Evolutionary conservation across 2,329 filamentous ascomycete genomes (phyloP), one percentile per base, ranked within the genome.

Genomic region (Pseudocercospora vitis): DNA sequence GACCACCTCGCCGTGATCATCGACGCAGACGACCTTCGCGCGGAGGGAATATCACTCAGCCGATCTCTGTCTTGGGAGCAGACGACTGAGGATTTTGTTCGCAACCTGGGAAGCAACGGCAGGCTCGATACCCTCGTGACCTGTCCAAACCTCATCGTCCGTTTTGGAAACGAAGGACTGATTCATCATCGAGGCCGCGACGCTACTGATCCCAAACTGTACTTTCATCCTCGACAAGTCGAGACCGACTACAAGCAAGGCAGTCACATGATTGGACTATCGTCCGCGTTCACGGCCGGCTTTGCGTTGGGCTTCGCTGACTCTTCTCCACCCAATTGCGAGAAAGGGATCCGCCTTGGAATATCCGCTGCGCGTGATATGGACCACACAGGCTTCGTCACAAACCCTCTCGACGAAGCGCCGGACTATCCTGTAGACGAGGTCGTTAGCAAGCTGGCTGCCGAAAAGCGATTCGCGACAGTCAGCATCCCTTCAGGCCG

Each of bases 121-220:
- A 56, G 64, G 21, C 59, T 70, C 8, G 67, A 70, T 33, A 70
- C 67, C 3, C 59, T 70, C 5, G 67, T 68, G 7, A 70, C 67
- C 28, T 70, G 67, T 52, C 67, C 67, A 1, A 70, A 70, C 40
- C 54, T 70, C 7, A 66, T 70, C 19, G 66, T 70, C 7, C 57
- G 67, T n/a, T 70, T 70, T 28, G 67, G 67, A 14, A 64, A 53
- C 42, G 65, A 69, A 46, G 67, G 65, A 8, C 57, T 69, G 11
- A 69, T 70, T 23, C 63, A 70, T 39, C 67, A 70, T 52, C 63
- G 66, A 19, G 67, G 67, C 7, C 56, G 67, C 32, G 67, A 69
- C 63, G 67, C 66, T n/a, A 63, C 61, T 3, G 63, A 68, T 47
- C 67, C 67, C 1, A 67, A 63, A 52, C 57, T 70, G 1, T 69